Conservation (phyloP, 805 yeast genomes). For the Zygosaccharomyces lentus region DNA sequence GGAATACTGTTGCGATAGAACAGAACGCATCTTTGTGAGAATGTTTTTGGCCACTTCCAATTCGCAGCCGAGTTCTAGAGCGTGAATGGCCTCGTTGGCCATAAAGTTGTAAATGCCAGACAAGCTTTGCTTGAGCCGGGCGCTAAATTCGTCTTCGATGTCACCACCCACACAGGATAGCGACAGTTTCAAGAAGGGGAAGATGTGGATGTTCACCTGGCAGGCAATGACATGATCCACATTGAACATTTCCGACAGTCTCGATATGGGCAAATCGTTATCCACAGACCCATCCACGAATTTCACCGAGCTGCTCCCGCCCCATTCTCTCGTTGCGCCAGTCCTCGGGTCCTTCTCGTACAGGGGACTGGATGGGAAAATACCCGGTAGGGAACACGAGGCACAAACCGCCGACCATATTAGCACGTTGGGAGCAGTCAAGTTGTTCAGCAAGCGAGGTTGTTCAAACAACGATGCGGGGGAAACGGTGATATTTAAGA, state of each 20-base stretch:
- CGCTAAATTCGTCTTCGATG: conserved; percentile 55
- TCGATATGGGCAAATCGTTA: conserved; percentile 84
- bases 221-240: conserved; percentile 97
- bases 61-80: conserved; percentile 66
- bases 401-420: conserved; percentile 91
- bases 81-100: conserved; percentile 72
- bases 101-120: conserved; percentile 54
- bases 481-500: conserved; percentile 91
- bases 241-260: conserved; percentile 93
- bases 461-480: conserved; percentile 89
- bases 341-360: conserved; percentile 78
- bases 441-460: conserved; percentile 72
- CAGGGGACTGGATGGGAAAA: conserved; percentile 81
- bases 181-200: conserved; percentile 72
- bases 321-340: conserved; percentile 77
- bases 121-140: conserved; percentile 48
- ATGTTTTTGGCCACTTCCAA: conserved; percentile 70
- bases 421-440: conserved; percentile 76
- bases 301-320: conserved; percentile 57
- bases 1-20: conserved; percentile 79
- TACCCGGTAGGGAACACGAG: conserved; percentile 89
- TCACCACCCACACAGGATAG: conserved; percentile 67
- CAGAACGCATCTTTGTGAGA: conserved; percentile 67
- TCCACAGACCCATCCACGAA: conserved; percentile 97
- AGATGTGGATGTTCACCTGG: conserved; percentile 95